phyloP scores from a whole-genome alignment of 116 monocot genomes.

The Phalaenopsis hybrid region DNA sequence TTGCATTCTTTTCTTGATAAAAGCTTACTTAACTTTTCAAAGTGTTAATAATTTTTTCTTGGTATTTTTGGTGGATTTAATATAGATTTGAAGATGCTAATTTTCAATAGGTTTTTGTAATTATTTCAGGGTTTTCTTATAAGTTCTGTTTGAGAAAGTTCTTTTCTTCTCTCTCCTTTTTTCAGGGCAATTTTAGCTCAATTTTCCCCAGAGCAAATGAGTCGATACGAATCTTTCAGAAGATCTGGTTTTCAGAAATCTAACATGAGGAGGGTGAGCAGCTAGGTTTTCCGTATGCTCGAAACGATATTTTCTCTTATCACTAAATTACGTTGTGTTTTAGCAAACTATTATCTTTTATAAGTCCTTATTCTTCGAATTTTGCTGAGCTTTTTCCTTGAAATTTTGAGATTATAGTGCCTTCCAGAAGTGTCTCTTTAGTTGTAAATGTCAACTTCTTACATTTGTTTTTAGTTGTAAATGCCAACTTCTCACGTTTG shows the following conservation, averaged over 20 bases:
- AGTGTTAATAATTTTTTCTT: not conserved
- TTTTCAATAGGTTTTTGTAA: not conserved
- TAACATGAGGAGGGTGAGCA: conserved; percentile 75
- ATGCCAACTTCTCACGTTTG: not conserved
- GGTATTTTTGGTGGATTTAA: not conserved
- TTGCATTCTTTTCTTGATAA: no score
- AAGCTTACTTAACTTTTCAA: no score
- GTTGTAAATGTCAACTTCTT: not conserved
- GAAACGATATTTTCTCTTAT: not conserved
- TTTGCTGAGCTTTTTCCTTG: not conserved
- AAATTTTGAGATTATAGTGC: not conserved
- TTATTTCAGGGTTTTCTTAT: not conserved
- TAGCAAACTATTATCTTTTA: not conserved
- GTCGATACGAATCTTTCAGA: conserved; percentile 89
- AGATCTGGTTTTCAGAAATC: conserved; percentile 90
- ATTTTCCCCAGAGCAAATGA: conserved; percentile 90
- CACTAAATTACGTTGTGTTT: not conserved
- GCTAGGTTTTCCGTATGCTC: not conserved
- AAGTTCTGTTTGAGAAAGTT: not conserved
- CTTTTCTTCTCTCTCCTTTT: not conserved
- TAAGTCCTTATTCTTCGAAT: not conserved
- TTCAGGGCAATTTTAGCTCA: conserved; percentile 64
- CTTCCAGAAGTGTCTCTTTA: not conserved
- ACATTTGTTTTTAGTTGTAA: not conserved
- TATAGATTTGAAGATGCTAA: not conserved